Conservation (phyloP, 257 asterid genomes). For the Solanum chiquidenum region DNA sequence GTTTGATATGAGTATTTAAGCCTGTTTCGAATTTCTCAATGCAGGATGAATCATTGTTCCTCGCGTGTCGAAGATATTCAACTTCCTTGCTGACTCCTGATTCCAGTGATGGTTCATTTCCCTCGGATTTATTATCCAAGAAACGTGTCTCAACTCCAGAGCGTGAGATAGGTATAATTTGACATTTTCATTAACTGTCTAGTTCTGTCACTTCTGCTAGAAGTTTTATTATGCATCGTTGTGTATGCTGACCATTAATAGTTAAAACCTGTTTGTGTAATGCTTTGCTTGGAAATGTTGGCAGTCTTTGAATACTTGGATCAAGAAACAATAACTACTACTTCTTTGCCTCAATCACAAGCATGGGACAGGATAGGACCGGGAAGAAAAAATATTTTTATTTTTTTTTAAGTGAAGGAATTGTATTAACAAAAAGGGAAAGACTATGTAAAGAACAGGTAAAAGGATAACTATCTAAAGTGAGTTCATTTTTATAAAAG, state of each 20-base stretch:
- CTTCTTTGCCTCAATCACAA: neutral
- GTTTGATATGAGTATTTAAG: neutral
- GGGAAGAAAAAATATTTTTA: neutral
- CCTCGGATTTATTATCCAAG: slow-evolving; percentile 43
- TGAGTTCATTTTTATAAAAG: neutral
- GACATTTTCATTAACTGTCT: neutral
- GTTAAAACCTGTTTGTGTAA: neutral
- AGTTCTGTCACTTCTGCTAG: neutral
- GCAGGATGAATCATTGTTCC: slow-evolving; percentile 26
- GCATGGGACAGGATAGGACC: neutral
- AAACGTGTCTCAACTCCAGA: slow-evolving; percentile 38
- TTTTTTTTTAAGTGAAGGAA: neutral
- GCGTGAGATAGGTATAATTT: slow-evolving; percentile 44
- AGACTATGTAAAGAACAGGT: neutral
- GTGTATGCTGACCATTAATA: neutral
- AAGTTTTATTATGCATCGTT: neutral
- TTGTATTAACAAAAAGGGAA: neutral
- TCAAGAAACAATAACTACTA: neutral
- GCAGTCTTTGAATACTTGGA: neutral
- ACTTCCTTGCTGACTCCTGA: slow-evolving; percentile 52
- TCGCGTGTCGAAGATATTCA: slow-evolving; percentile 29
- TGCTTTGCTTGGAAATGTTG: neutral
- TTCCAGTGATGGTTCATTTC: slow-evolving; percentile 44
- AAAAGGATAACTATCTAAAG: neutral
- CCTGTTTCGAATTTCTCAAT: slow-evolving; percentile 1